Base-by-base conservation (phyloP, 306 rosid genomes). In the Canavalia gladiata region DNA sequence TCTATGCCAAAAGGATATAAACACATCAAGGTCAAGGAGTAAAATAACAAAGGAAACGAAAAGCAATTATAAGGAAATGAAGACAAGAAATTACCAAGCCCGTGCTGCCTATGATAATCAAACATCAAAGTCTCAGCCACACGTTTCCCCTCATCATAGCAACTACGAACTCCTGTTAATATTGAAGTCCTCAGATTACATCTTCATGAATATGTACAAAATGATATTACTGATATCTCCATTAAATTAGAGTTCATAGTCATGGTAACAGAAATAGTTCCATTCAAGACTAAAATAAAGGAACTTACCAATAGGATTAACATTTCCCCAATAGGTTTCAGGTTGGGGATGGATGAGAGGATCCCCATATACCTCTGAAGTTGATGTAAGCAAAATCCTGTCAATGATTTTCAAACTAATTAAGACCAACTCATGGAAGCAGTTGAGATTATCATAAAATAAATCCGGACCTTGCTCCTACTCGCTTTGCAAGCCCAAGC, bases 121-220 rank as follows among this genome's bases (percentile, higher is more conserved):
- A 93, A 95, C 99, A 95, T 93, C 94, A 95, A 84, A 59, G 99
- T 95, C 86, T 95, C 99, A 10, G 99, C 99, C 59, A 95, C 99
- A 70, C 99, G 95, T 86, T 95, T 95, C 55, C 99, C 99, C 87
- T 95, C 99, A 66, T 95, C 99, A 81, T 93, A 95, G 86, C 99
- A 95, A 85, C 99, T 95, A 83, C 99, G 97, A 63, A 95, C 99
- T 72, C 99, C 99, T 95, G 81, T 63, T 7, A 59, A 81, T 31
- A 60, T 51, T 71, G 39, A 47, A 72, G 63, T 5, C 47, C 54
- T 75, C 64, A 75, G 7, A 49, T 34, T 37, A 68, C 56, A 28
- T 57, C 34, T 69, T 51, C 69, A 47, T 25, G 81, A 51, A 77
- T 63, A 64, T 56, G 4, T 10, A 66, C 73, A 25, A 71, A 57